Evolutionary conservation across 305 asterid genomes (phyloP).

Genomic region (Plantago coronopus): DNA sequence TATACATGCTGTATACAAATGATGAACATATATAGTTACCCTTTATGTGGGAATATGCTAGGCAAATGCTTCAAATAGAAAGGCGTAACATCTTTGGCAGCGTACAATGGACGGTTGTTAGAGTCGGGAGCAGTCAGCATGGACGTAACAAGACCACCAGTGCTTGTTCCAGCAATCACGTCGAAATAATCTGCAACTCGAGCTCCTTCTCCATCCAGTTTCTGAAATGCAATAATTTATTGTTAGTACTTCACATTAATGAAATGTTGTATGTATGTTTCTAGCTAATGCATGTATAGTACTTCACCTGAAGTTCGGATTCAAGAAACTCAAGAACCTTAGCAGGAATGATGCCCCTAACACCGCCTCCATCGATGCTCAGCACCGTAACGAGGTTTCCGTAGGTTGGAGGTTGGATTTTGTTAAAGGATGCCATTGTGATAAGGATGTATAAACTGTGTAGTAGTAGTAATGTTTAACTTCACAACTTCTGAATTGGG

Average conservation of each 20-base stretch:
- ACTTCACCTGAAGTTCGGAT: slow-evolving; percentile 64
- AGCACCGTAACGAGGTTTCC: slow-evolving; percentile 45
- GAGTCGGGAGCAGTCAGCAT: slow-evolving; percentile 43
- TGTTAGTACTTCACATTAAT: too few species aligned
- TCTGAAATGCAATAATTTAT: slow-evolving; percentile 31
- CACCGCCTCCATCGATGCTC: slow-evolving; percentile 75
- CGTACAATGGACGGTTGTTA: slow-evolving; percentile 40
- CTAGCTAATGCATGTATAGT: too few species aligned
- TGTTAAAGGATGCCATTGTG: slow-evolving; percentile 10
- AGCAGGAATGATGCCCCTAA: slow-evolving; percentile 56
- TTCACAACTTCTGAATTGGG: not conserved
- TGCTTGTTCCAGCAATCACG: slow-evolving; percentile 63
- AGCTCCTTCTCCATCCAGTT: slow-evolving; percentile 51
- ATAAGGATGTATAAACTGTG: not conserved
- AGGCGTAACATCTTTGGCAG: slow-evolving; percentile 51
- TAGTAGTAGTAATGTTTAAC: not conserved
- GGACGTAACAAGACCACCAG: slow-evolving; percentile 50
- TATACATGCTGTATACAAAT: too few species aligned
- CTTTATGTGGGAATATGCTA: slow-evolving; percentile 32
- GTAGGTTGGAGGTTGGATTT: slow-evolving; percentile 31
- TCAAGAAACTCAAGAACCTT: slow-evolving; percentile 49
- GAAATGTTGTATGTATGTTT: not conserved
- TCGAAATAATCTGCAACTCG: slow-evolving; percentile 66
- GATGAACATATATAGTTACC: slow-evolving; percentile 1
- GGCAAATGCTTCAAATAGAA: slow-evolving; percentile 41